Conservation (phyloP, 2,329 filamentous ascomycete species). For the Botrytis elliptica region DNA sequence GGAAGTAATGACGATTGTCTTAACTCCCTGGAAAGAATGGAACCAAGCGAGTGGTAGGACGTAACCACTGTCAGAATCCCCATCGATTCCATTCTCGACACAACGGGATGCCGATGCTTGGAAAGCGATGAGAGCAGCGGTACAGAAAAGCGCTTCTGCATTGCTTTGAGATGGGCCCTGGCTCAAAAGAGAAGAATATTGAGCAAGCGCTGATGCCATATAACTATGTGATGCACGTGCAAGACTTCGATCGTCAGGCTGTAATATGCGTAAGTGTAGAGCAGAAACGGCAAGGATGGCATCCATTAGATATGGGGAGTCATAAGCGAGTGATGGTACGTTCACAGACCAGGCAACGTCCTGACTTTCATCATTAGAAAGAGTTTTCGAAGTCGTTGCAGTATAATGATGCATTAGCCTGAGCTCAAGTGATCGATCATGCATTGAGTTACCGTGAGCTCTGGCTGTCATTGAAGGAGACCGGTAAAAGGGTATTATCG, state of each 20-base stretch:
- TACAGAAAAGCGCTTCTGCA: constrained; percentile 62
- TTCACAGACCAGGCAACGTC: constrained; percentile 59
- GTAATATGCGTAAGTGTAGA: constrained; percentile 57
- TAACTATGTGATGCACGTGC: constrained; percentile 63
- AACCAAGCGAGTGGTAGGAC: constrained; percentile 63
- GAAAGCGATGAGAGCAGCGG: constrained; percentile 63
- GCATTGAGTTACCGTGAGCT: constrained; percentile 19
- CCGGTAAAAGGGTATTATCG: constrained; percentile 29
- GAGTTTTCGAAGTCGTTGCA: constrained; percentile 57
- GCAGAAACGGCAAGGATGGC: constrained; percentile 64
- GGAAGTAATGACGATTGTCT: constrained; percentile 61
- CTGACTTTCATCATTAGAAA: constrained; percentile 52
- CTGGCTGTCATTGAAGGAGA: constrained; percentile 29
- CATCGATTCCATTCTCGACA: constrained; percentile 56
- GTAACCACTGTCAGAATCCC: constrained; percentile 47
- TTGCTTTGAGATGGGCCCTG: constrained; percentile 58
- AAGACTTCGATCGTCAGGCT: constrained; percentile 59
- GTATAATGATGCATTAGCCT: constrained; percentile 65
- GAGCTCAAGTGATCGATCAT: constrained; percentile 50
- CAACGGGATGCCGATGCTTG: constrained; percentile 63
- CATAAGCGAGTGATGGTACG: constrained; percentile 62
- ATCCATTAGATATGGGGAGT: constrained; percentile 59
- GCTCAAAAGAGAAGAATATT: constrained; percentile 57
- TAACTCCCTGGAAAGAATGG: constrained; percentile 66
- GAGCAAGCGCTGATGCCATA: constrained; percentile 60